Base-by-base conservation (phyloP, 2,329 filamentous ascomycete genomes). In the Penicillium occitanis region DNA sequence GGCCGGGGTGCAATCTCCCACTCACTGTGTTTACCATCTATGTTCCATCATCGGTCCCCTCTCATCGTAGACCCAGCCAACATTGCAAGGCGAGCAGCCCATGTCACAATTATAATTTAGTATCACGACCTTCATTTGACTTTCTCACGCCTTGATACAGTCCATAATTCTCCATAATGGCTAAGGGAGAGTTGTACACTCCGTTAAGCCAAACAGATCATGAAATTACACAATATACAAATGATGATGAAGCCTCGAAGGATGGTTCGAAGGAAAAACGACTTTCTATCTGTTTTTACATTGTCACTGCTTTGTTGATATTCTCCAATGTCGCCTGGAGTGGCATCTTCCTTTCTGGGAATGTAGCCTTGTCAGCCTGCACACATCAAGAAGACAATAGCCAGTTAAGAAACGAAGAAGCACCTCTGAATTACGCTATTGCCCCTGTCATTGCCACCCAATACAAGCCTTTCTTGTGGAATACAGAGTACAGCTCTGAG, bases 401-500 rank as follows among this genome's bases (percentile, higher is more conserved):
- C 22, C 19, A 46, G 42, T 46, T n/a, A 46, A 46, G 19, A 10
- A 17, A 28, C 13, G 19, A 50, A 11, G 19, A 44, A 25, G 8
- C 53, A 19, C 53, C 53, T 33, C n/a, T 7, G 3, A 25, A 46
- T 19, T 60, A 44, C 57, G 19, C 35, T 8, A 46, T n/a, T 25
- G 10, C 37, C 35, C 57, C 37, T 13, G 1, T 0, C 5, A 44
- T 60, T 10, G 11, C 35, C 2, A 19, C 22, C 2, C 19, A 22
- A 44, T 60, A 60, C 17, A 60, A 60, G 19, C 57, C 57, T 58
- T 58, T 64, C 28, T 42, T 33, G 33, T 64, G 51, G 40, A 44
- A 44, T 19, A 64, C 62, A 14, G 25, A 48, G 6, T 58, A 64
- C n/a, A 58, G 62, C 13, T n/a, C n/a, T 17, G 22, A 55, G 5